phyloP scores from a whole-genome alignment of 1,139 yeast genomes.

The Pichia sp. region DNA sequence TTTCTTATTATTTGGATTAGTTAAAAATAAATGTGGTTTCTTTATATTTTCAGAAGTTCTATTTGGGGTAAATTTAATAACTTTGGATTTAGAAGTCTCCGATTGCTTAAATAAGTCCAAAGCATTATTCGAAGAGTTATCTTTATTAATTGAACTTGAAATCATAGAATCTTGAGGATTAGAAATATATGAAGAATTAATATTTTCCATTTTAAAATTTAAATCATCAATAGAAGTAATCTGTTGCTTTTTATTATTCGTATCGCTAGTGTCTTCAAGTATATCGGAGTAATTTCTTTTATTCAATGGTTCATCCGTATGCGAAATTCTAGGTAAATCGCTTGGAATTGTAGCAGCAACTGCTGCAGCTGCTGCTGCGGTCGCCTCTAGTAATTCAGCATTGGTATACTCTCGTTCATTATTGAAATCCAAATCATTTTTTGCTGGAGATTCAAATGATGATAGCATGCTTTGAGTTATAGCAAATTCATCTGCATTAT shows the following conservation, averaged over 20 bases:
- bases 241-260: background rate
- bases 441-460: background rate
- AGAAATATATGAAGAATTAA: no score
- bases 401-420: background rate
- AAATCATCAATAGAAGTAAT: background rate
- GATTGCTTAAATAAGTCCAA: no score
- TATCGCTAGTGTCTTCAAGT: background rate
- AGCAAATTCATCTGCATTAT: background rate
- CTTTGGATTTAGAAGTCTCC: constrained; percentile 8
- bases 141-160: background rate
- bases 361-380: background rate
- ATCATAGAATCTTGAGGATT: background rate
- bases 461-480: background rate
- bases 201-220: background rate
- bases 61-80: constrained; percentile 12
- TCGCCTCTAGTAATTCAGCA: background rate
- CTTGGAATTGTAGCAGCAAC: background rate
- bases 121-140: background rate
- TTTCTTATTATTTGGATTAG: constrained; percentile 10
- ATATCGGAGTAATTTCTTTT: background rate
- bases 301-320: background rate
- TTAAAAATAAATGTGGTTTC: constrained; percentile 8
- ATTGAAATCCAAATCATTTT: background rate
- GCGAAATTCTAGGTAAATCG: background rate
- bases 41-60: constrained; percentile 10